Conservation (phyloP, 805 yeast genomes). For the Nakazawaea peltata region DNA sequence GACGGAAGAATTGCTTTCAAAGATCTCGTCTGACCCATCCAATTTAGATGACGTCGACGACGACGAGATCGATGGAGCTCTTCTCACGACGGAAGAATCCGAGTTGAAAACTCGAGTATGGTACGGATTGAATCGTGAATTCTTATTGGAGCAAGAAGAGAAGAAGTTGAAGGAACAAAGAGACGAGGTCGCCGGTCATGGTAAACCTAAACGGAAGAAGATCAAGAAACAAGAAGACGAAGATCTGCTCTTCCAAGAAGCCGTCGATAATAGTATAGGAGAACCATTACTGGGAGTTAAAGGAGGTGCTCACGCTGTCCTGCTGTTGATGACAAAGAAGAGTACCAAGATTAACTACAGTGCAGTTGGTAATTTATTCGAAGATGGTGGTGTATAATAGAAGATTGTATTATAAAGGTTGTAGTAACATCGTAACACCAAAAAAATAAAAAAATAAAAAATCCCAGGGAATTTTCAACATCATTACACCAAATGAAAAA, state of each 20-base stretch:
- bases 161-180: slow-evolving; percentile 80
- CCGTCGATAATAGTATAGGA: slow-evolving; percentile 25
- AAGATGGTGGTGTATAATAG: too few species aligned
- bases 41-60: slow-evolving; percentile 75
- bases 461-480: too few species aligned
- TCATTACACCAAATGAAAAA: too few species aligned
- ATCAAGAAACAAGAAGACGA: slow-evolving; percentile 9
- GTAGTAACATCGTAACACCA: too few species aligned
- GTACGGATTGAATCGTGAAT: slow-evolving; percentile 87
- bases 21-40: slow-evolving; percentile 52
- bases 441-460: neutral
- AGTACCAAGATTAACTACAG: slow-evolving; percentile 89
- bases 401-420: too few species aligned
- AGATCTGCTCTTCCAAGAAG: slow-evolving; percentile 1
- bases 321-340: slow-evolving; percentile 65
- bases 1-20: slow-evolving; percentile 42
- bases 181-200: slow-evolving; percentile 78
- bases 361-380: slow-evolving; percentile 54
- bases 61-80: slow-evolving; percentile 57
- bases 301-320: slow-evolving; percentile 17
- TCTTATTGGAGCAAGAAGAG: slow-evolving; percentile 74
- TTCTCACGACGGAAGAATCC: slow-evolving; percentile 64
- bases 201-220: slow-evolving; percentile 43
- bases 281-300: slow-evolving; percentile 24
- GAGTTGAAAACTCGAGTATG: slow-evolving; percentile 75